Evolutionary conservation across 305 asterid species (phyloP).

Genomic region (Salvia sclarea): DNA sequence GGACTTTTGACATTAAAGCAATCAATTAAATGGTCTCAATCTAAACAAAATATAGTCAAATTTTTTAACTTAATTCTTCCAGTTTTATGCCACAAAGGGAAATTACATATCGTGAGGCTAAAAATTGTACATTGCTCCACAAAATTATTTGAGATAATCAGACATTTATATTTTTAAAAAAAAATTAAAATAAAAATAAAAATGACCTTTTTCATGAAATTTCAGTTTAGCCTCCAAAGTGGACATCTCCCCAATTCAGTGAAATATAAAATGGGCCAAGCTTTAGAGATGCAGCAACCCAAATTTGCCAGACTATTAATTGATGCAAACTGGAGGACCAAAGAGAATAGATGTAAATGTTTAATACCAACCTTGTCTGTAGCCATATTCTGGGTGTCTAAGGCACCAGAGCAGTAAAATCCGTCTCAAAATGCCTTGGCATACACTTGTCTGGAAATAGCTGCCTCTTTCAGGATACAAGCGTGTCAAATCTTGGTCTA

Average conservation of each 20-base stretch:
- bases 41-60: neutral
- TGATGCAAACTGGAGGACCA: neutral
- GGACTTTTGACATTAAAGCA: neutral
- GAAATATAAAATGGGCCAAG: neutral
- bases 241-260: neutral
- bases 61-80: neutral
- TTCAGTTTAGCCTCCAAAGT: neutral
- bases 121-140: neutral
- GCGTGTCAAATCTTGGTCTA: slow-evolving; percentile 93
- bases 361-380: slow-evolving; percentile 69
- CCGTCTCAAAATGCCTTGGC: slow-evolving; percentile 88
- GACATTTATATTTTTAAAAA: neutral
- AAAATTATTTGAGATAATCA: neutral
- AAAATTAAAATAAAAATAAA: neutral
- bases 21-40: neutral
- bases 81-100: neutral
- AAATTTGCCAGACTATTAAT: neutral
- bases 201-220: neutral
- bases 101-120: neutral
- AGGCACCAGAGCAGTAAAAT: slow-evolving; percentile 93
- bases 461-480: slow-evolving; percentile 95
- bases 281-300: slow-evolving; percentile 7
- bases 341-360: neutral
- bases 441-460: slow-evolving; percentile 85
- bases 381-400: slow-evolving; percentile 77